These are phyloP conservation scores for Tolypocladium album DNA, from an alignment of 2,329 filamentous ascomycete genomes.

Conservation along the genomic window DNA sequence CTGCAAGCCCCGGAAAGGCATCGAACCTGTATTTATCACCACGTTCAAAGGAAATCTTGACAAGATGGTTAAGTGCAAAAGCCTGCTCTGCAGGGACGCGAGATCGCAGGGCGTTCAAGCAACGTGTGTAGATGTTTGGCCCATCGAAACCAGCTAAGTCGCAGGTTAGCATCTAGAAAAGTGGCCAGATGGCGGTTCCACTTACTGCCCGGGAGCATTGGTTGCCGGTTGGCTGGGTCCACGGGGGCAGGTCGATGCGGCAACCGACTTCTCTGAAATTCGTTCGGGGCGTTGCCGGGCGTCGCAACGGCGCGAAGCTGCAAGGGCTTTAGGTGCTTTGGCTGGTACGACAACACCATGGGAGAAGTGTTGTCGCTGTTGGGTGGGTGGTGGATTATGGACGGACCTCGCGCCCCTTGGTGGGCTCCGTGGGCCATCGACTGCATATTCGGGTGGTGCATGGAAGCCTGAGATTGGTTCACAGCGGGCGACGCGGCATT, in stretches of 20 bases:
- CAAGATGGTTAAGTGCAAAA: conserved; percentile 87
- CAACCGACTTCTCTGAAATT: conserved; percentile 42
- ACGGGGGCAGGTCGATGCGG: conserved; percentile 20
- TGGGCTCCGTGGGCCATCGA: conserved; percentile 15
- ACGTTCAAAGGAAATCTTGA: conserved; percentile 89
- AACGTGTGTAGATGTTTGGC: conserved; percentile 85
- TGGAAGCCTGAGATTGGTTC: conserved; percentile 14
- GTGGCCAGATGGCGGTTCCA: conserved; percentile 9
- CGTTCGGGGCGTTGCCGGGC: conserved; percentile 60
- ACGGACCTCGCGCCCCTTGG: conserved; percentile 28
- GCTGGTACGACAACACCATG: conserved; percentile 60
- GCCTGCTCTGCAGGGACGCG: conserved; percentile 71
- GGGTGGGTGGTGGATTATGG: conserved; percentile 39
- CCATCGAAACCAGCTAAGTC: conserved; percentile 51
- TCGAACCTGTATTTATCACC: conserved; percentile 96
- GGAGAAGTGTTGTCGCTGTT: conserved; percentile 47
- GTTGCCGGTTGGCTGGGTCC: conserved; percentile 25
- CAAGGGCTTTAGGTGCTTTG: conserved; percentile 48
- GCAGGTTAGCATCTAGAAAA: conserved; percentile 3
- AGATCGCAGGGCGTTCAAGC: conserved; percentile 73
- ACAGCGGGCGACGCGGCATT: conserved; percentile 15
- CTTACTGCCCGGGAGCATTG: conserved; percentile 52
- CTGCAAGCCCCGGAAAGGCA: conserved; percentile 77
- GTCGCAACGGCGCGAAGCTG: conserved; percentile 65
- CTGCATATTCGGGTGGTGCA: conserved; percentile 23